A percentile compares a stretch with the other conserved stretches of the same genome.
Conservation (phyloP, 495 filamentous ascomycete species). For the Echria macrotheca region DNA sequence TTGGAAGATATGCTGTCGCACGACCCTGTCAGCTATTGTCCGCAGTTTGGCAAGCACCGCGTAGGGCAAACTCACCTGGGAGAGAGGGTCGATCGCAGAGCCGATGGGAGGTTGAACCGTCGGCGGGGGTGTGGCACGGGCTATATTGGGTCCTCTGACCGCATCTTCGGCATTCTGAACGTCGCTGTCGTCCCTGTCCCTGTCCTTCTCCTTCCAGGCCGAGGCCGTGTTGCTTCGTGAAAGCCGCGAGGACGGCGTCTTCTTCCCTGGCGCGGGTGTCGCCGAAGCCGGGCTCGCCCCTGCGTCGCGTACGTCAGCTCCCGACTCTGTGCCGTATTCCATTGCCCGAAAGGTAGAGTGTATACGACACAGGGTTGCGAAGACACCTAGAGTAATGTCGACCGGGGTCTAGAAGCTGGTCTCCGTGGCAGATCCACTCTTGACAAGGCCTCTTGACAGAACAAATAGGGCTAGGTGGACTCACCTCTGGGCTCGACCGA, state of each 20-base stretch:
- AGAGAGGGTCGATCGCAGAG: constrained; percentile 40
- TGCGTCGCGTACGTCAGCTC: constrained; percentile 2
- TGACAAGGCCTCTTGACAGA: no score
- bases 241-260: constrained; percentile 10
- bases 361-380: not conserved
- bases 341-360: not conserved
- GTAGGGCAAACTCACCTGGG: constrained; percentile 35
- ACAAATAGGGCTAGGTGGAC: not conserved
- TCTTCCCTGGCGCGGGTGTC: not conserved
- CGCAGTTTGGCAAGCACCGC: not conserved
- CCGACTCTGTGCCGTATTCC: not conserved
- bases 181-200: constrained; percentile 12
- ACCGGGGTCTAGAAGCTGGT: not conserved
- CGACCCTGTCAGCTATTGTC: not conserved
- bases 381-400: not conserved
- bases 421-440: not conserved
- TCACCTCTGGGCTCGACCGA: constrained; percentile 17
- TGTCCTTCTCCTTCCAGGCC: constrained; percentile 10
- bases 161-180: constrained; percentile 19
- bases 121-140: constrained; percentile 7
- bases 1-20: constrained; percentile 62
- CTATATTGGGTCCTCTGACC: constrained; percentile 3
- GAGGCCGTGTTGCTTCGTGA: constrained; percentile 16
- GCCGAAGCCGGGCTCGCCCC: not conserved
- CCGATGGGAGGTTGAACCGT: constrained; percentile 13